Base-by-base conservation (phyloP, 1,284 basidiomycete genomes). In the Malassezia nana region DNA sequence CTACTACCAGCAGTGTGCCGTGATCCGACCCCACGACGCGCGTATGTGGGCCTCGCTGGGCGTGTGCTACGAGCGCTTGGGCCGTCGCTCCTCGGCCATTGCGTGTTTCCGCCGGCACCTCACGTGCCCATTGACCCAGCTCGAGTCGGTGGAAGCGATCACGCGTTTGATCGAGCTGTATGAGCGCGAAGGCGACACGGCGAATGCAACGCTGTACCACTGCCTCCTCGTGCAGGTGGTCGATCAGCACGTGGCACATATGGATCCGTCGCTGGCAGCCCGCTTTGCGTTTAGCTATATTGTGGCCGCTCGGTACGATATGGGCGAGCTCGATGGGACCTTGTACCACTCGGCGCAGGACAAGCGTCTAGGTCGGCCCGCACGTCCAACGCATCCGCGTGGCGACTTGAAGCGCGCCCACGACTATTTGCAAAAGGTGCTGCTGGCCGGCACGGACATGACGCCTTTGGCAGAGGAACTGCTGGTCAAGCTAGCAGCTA, bases 1-100 rank as follows among this genome's bases (percentile, higher is more conserved):
- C 75, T 98, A 98, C 77, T 96, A 92, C 72, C 91, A 96, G 69
- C 84, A 89, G 67, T 91, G 94, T 1, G 91, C 90, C 16, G 86
- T 89, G 22, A 79, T 96, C 57, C 58, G 91, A 32, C 92, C 94
- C 12, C 96, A 95, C 73, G 94, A 98, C 74, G 85, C 90, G 40
- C 82, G 92, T 22, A 81, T 98, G 77, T 98, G 94, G 94, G 84
- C 88, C 65, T 90, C 89, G 6, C 83, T 95, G 64, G 92, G 87
- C 7, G 83, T 84, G 64, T 91, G 90, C 67, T 98, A 96, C 74
- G 88, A 92, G 74, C 86, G 89, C 66, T 82, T 95, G 62, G 83
- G 62, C 5, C 50, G 57, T 33, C 41, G 56, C 20, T 51, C 61
- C 12, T 60, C 72, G 22, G 69, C 71, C 9, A 59, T 72, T 15